Conservation (phyloP, 371 early-diverging fungal species). For the Cokeromyces recurvatus region DNA sequence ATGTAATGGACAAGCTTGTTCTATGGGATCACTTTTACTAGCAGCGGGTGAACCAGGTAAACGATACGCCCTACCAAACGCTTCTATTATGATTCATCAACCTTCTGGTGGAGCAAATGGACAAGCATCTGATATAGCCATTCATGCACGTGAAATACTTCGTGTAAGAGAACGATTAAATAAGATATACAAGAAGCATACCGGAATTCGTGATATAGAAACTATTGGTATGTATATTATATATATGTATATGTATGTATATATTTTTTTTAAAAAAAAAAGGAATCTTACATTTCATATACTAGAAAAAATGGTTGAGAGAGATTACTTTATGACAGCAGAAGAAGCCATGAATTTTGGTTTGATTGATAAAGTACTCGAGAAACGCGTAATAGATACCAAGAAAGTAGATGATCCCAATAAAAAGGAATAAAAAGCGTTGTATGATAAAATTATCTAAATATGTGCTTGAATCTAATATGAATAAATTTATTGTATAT, state of each 20-base stretch:
- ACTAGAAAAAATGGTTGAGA: conserved; percentile 79
- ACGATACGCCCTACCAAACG: conserved; percentile 85
- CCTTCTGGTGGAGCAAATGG: conserved; percentile 96
- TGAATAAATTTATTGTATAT: no score
- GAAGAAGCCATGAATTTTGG: conserved; percentile 91
- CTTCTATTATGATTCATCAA: conserved; percentile 96
- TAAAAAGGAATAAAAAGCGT: no score
- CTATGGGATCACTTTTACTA: conserved; percentile 95
- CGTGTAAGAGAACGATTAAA: conserved; percentile 86
- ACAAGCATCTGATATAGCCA: conserved; percentile 96
- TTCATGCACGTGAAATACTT: conserved; percentile 95
- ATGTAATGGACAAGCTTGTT: conserved; percentile 96
- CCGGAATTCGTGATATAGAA: conserved; percentile 72
- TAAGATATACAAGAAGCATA: conserved; percentile 82
- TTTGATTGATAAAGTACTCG: conserved; percentile 82
- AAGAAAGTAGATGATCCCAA: no score
- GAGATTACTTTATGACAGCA: conserved; percentile 94
- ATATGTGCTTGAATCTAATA: no score
- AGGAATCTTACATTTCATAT: neutral
- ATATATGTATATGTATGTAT: no score
- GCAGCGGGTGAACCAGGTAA: conserved; percentile 89
- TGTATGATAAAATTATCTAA: no score
- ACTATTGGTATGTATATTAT: conserved; percentile 81
- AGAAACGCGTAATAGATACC: no score
- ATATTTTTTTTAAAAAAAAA: no score